phyloP scores from a whole-genome alignment of 805 yeast species.

The Isabelozyma rhagii region DNA sequence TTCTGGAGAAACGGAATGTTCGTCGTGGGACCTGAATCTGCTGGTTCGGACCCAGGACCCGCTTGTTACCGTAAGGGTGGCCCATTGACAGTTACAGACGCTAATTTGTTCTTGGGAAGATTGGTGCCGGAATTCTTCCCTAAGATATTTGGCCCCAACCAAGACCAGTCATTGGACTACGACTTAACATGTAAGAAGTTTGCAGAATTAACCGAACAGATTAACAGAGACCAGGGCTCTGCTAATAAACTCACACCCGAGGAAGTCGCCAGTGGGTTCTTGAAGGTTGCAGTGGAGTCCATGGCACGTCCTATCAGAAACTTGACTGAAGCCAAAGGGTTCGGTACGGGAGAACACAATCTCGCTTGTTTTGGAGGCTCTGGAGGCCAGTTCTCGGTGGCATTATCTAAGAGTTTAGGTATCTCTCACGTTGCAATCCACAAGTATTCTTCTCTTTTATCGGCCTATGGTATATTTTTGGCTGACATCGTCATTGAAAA shows the following conservation, averaged over 20 bases:
- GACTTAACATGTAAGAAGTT: conserved; percentile 50
- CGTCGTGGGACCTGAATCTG: conserved; percentile 40
- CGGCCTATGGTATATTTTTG: conserved; percentile 32
- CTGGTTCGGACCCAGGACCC: conserved; percentile 40
- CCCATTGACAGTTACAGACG: conserved; percentile 39
- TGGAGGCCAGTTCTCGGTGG: conserved; percentile 32
- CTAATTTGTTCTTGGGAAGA: conserved; percentile 33
- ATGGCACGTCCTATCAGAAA: conserved; percentile 35
- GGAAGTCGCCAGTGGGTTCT: conserved; percentile 32
- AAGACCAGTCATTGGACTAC: conserved; percentile 28
- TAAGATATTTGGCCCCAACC: conserved; percentile 36
- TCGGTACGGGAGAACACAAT: conserved; percentile 25
- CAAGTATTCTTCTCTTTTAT: conserved; percentile 30
- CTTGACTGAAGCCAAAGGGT: conserved; percentile 34
- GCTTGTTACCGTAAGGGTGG: conserved; percentile 41
- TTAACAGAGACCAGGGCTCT: conserved; percentile 33
- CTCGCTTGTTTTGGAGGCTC: conserved; percentile 37
- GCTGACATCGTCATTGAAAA: conserved; percentile 35
- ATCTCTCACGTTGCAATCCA: conserved; percentile 29
- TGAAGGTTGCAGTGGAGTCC: conserved; percentile 31
- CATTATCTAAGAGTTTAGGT: conserved; percentile 26
- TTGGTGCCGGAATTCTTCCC: conserved; percentile 36
- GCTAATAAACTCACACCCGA: conserved; percentile 20
- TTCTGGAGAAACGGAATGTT: conserved; percentile 37
- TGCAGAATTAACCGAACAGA: conserved; percentile 41